A percentile compares a stretch with the other conserved stretches of the same genome.
phyloP scores from a whole-genome alignment of 768 basidiomycete genomes.

The Gautieria morchelliformis region DNA sequence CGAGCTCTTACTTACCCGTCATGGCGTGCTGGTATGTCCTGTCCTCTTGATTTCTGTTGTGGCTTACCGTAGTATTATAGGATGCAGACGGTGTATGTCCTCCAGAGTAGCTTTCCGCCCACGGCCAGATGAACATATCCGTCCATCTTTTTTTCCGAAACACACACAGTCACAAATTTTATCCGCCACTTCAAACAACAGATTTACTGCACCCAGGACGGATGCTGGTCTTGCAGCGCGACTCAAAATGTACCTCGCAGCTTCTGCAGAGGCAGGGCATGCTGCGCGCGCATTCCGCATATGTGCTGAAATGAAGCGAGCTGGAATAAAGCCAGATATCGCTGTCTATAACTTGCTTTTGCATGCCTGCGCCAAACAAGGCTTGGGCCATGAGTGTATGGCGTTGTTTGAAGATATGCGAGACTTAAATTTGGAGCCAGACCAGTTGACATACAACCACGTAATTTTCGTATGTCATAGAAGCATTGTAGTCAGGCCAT shows the following conservation, averaged over 20 bases:
- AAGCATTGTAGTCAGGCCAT: slow-evolving; percentile 11
- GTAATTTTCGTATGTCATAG: slow-evolving; percentile 43
- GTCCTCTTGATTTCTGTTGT: no score
- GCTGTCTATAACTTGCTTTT: slow-evolving; percentile 51
- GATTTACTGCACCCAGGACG: neutral
- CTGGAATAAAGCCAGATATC: slow-evolving; percentile 42
- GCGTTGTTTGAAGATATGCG: slow-evolving; percentile 67
- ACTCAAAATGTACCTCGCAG: neutral
- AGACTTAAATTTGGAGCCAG: slow-evolving; percentile 36
- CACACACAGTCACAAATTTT: neutral
- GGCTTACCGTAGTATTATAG: neutral
- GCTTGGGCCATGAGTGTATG: slow-evolving; percentile 42
- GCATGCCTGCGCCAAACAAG: slow-evolving; percentile 33
- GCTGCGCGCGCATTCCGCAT: slow-evolving; percentile 28
- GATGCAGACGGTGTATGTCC: neutral
- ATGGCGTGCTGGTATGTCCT: neutral
- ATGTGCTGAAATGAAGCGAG: slow-evolving; percentile 48
- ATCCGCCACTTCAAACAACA: neutral
- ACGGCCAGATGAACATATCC: neutral
- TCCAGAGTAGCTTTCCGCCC: neutral
- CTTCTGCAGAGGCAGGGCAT: neutral
- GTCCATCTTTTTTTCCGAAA: neutral
- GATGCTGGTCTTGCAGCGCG: neutral
- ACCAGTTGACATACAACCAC: slow-evolving; percentile 43
- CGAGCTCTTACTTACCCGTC: neutral